A percentile compares a stretch with the other conserved stretches of the same genome.
phyloP scores from a whole-genome alignment of 352 stramenopile genomes.

The Phytophthora citricola region DNA sequence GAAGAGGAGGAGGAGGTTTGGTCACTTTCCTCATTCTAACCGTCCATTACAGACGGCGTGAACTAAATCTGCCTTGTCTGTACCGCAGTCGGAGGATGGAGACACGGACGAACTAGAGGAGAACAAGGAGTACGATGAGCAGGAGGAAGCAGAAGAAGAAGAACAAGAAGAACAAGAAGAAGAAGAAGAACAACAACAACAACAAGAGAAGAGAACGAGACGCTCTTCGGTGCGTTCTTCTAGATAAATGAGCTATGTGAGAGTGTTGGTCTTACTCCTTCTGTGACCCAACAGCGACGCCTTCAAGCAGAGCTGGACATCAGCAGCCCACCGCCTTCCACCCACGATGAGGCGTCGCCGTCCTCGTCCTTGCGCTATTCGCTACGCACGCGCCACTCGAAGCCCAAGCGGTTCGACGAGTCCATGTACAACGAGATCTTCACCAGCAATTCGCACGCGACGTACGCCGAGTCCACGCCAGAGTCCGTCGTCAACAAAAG shows the following conservation, averaged over 20 bases:
- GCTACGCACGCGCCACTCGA: constrained; percentile 59
- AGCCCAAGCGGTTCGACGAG: constrained; percentile 68
- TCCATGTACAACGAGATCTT: constrained; percentile 81
- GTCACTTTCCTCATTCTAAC: not conserved
- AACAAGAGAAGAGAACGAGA: constrained; percentile 3
- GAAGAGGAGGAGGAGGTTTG: constrained; percentile 27
- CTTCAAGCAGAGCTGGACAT: constrained; percentile 22
- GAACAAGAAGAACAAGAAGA: not conserved
- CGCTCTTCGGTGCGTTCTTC: constrained; percentile 22
- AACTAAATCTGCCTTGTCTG: not conserved
- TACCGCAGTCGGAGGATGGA: constrained; percentile 28
- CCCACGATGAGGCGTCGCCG: constrained; percentile 20
- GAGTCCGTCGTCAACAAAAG: constrained; percentile 27
- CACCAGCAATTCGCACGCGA: constrained; percentile 27
- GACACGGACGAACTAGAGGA: constrained; percentile 36
- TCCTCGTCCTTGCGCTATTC: constrained; percentile 47
- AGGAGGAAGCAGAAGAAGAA: not conserved
- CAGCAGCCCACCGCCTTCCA: constrained; percentile 15
- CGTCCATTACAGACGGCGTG: not conserved
- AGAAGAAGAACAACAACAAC: not conserved
- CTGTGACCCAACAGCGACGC: constrained; percentile 24
- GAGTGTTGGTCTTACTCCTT: not conserved
- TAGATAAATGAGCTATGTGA: not conserved
- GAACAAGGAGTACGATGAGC: constrained; percentile 27
- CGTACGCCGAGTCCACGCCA: constrained; percentile 22